Percentiles rank a stretch among this genome's conserved stretches.
Conservation (phyloP, 202 grass and related monocot genomes). For the Sporobolus alterniflorus region DNA sequence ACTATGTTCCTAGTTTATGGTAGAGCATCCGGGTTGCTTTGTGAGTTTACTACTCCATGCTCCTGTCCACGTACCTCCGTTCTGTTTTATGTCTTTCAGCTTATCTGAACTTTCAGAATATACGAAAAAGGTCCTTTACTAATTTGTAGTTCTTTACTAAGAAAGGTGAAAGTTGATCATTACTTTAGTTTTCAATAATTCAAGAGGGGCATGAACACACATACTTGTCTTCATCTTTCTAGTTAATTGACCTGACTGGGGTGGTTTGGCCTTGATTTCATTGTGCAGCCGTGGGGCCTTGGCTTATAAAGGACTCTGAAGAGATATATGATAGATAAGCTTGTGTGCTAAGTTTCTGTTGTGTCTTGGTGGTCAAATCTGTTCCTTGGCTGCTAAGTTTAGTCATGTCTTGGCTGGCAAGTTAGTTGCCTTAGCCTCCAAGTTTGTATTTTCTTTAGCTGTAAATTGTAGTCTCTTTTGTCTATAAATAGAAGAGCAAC, state of each 20-base stretch:
- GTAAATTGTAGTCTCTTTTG: too few relatives aligned
- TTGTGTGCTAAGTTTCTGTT: too few relatives aligned
- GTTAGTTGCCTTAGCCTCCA: too few relatives aligned
- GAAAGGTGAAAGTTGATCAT: not conserved
- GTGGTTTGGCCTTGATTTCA: not conserved
- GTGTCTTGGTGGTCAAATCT: too few relatives aligned
- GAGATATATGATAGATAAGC: too few relatives aligned
- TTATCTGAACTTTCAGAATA: conserved; percentile 5
- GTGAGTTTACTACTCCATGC: not conserved
- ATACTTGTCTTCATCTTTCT: not conserved
- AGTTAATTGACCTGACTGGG: conserved; percentile 33
- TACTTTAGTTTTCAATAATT: not conserved
- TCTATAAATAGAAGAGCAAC: too few relatives aligned
- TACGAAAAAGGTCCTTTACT: not conserved
- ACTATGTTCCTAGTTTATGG: not conserved
- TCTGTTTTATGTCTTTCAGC: not conserved
- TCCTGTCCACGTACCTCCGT: not conserved
- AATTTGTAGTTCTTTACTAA: not conserved
- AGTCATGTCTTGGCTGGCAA: too few relatives aligned
- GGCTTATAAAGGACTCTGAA: too few relatives aligned
- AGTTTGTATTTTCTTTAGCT: too few relatives aligned
- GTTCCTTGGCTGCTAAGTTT: too few relatives aligned
- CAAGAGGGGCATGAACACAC: not conserved
- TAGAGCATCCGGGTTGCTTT: not conserved
- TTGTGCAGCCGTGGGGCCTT: not conserved